Percentiles rank a stretch among this genome's conserved stretches.
Evolutionary conservation across 306 rosid species (phyloP).

Genomic region (Rubus idaeus): DNA sequence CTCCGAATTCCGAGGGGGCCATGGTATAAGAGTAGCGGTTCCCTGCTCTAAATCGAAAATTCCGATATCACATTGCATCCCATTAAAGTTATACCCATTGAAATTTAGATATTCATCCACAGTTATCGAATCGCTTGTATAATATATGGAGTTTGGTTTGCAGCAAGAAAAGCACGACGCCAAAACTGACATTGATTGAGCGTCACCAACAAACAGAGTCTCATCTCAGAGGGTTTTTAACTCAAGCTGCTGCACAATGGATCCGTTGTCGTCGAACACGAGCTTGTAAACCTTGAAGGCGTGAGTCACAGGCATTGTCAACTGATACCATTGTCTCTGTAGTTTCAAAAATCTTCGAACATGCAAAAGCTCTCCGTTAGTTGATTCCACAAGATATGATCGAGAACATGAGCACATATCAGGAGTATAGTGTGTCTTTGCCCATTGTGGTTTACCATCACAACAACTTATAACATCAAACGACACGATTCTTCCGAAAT

Average conservation of each 20-base stretch:
- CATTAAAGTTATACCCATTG: too few species aligned
- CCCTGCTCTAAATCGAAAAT: background rate
- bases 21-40: background rate
- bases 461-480: background rate
- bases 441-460: background rate
- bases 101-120: background rate
- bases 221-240: background rate
- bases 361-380: background rate
- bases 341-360: background rate
- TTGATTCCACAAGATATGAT: slow-evolving; percentile 9
- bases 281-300: background rate
- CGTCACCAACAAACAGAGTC: background rate
- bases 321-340: background rate
- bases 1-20: background rate
- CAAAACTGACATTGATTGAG: background rate
- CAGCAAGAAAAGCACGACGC: background rate
- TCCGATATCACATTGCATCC: background rate
- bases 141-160: slow-evolving; percentile 6
- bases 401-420: background rate
- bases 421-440: background rate
- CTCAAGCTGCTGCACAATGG: background rate
- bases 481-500: background rate
- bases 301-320: background rate
- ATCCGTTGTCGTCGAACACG: too few species aligned
- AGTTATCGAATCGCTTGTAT: background rate